Evolutionary conservation across 164 flowering plant species (phyloP).

Genomic region (Litsea cubeba): DNA sequence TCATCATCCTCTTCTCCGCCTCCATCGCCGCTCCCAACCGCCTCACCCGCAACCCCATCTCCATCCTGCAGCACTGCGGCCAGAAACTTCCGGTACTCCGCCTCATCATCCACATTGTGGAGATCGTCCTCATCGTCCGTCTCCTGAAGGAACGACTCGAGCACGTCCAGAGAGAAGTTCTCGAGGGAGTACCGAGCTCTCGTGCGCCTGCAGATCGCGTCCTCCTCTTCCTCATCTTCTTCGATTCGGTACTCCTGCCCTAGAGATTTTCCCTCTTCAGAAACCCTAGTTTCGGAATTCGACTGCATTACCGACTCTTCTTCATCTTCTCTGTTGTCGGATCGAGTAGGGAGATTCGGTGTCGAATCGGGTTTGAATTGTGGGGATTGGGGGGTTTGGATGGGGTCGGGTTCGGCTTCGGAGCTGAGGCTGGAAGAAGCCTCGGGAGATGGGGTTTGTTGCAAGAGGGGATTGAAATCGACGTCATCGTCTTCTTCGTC

Average conservation of each 20-base stretch:
- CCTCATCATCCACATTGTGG: slow-evolving; percentile 86
- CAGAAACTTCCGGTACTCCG: slow-evolving; percentile 89
- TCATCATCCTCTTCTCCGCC: slow-evolving; percentile 61
- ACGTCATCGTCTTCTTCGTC: slow-evolving; percentile 43
- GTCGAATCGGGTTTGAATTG: neutral
- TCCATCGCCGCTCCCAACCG: slow-evolving; percentile 33
- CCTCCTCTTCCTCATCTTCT: slow-evolving; percentile 41
- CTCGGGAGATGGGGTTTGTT: slow-evolving; percentile 51
- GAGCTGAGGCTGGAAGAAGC: slow-evolving; percentile 94
- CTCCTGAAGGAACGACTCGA: slow-evolving; percentile 95
- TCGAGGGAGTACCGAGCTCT: slow-evolving; percentile 92
- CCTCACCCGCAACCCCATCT: slow-evolving; percentile 29
- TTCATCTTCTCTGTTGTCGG: neutral
- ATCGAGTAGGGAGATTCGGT: neutral
- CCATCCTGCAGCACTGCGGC: slow-evolving; percentile 73
- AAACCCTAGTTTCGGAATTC: neutral
- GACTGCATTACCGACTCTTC: slow-evolving; percentile 2
- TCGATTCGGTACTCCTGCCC: slow-evolving; percentile 23
- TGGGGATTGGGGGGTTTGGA: neutral
- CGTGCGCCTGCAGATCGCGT: slow-evolving; percentile 88
- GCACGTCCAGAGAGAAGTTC: slow-evolving; percentile 87
- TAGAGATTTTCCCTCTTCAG: slow-evolving; percentile 17
- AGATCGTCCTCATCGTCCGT: slow-evolving; percentile 89
- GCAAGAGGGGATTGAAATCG: slow-evolving; percentile 72
- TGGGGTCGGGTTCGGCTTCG: slow-evolving; percentile 52